Conservation (phyloP, 2,329 filamentous ascomycete genomes). For the Botrytis squamosa region DNA sequence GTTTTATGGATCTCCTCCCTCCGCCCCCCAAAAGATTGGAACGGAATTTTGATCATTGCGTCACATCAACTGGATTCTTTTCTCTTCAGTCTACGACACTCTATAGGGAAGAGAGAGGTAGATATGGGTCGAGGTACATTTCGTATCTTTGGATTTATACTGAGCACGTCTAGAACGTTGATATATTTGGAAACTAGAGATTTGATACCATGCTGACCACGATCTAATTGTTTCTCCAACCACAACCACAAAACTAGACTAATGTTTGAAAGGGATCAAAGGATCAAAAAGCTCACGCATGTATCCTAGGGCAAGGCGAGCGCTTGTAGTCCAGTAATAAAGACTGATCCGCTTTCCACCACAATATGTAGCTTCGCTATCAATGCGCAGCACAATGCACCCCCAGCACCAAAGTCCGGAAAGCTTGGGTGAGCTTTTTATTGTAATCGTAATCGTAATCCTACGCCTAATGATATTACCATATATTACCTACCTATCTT, state of each 20-base stretch:
- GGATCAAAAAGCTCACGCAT: slow-evolving; percentile 3
- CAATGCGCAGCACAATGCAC: slow-evolving; percentile 2
- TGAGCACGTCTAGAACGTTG: neutral
- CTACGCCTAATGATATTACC: neutral
- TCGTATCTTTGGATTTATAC: neutral
- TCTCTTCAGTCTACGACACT: neutral
- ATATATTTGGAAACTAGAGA: neutral
- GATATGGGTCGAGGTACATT: neutral
- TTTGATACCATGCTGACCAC: neutral
- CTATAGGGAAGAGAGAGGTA: neutral
- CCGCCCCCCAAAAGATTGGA: neutral
- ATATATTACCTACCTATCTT: neutral
- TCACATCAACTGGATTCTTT: slow-evolving; percentile 15
- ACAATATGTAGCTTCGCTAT: neutral
- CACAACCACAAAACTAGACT: neutral
- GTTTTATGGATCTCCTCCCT: neutral
- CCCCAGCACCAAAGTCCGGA: neutral
- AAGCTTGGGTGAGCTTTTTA: neutral
- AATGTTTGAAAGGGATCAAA: neutral
- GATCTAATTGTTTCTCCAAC: neutral
- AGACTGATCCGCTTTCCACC: neutral
- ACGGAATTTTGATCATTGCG: slow-evolving; percentile 12
- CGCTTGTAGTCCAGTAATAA: slow-evolving; percentile 3
- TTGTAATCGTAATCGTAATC: neutral
- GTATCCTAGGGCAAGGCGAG: slow-evolving; percentile 14